phyloP scores from a whole-genome alignment of 495 filamentous ascomycete species.

The Hypoxylon perforatum region DNA sequence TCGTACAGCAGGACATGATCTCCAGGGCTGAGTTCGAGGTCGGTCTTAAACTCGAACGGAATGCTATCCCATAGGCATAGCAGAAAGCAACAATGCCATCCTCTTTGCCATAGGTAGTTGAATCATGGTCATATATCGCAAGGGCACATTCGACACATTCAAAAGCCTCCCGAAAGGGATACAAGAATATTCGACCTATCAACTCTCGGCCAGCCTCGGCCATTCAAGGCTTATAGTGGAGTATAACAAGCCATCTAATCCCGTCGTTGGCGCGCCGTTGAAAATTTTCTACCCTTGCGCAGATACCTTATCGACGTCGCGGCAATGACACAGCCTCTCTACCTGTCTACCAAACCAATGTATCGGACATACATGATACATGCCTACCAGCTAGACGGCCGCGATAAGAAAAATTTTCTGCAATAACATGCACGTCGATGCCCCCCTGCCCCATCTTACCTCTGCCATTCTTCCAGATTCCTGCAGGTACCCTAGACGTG shows the following conservation, averaged over 20 bases:
- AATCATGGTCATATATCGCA: background rate
- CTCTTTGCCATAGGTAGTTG: conserved; percentile 8
- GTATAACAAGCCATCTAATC: conserved; percentile 23
- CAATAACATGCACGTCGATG: conserved; percentile 39
- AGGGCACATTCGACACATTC: background rate
- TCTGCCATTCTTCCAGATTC: conserved; percentile 38
- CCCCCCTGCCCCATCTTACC: conserved; percentile 24
- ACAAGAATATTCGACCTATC: conserved; percentile 8
- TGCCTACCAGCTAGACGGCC: conserved; percentile 17
- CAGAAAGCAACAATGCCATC: conserved; percentile 3
- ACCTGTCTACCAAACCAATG: background rate
- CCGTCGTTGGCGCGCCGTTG: conserved; percentile 23
- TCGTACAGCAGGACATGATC: conserved; percentile 36
- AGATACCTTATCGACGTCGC: conserved; percentile 33
- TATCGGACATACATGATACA: conserved; percentile 7
- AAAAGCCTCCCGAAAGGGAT: conserved; percentile 3
- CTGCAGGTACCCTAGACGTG: conserved; percentile 44
- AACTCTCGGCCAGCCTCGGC: conserved; percentile 40
- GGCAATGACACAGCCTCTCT: conserved; percentile 17
- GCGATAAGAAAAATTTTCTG: conserved; percentile 34
- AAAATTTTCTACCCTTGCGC: conserved; percentile 41
- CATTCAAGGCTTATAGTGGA: conserved; percentile 37
- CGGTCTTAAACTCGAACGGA: conserved; percentile 28
- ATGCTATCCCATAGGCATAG: conserved; percentile 29
- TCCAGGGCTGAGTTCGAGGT: conserved; percentile 33